Evolutionary conservation across 768 basidiomycete genomes (phyloP).

Genomic region (Leccinum fibrillosum): DNA sequence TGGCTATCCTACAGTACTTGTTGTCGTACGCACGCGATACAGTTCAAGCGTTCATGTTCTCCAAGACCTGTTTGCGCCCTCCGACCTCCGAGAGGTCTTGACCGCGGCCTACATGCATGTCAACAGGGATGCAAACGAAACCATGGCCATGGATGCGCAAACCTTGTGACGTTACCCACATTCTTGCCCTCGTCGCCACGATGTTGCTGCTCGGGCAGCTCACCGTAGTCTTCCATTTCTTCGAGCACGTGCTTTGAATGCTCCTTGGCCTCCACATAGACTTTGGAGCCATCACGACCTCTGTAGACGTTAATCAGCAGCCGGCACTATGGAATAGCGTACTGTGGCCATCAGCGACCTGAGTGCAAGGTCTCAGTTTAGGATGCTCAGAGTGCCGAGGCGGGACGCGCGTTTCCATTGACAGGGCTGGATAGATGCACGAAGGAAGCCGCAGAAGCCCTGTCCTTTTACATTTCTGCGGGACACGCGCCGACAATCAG

Average conservation of each 20-base stretch:
- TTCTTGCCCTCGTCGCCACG: conserved; percentile 9
- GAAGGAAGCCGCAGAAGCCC: not conserved
- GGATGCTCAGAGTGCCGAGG: not conserved
- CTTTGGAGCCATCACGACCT: conserved; percentile 4
- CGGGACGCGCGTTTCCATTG: conserved; percentile 16
- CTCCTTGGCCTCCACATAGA: conserved; percentile 21
- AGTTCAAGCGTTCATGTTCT: conserved; percentile 6
- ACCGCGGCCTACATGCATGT: conserved; percentile 12
- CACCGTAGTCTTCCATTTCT: conserved; percentile 15
- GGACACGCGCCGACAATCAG: conserved; percentile 4
- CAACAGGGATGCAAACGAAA: not conserved
- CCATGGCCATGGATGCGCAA: not conserved
- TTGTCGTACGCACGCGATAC: not conserved
- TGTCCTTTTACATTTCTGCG: conserved; percentile 7
- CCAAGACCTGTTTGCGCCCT: conserved; percentile 5
- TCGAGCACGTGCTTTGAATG: conserved; percentile 24
- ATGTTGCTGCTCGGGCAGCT: conserved; percentile 14
- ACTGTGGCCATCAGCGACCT: conserved; percentile 19
- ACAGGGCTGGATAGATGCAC: conserved; percentile 1
- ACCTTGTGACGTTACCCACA: conserved; percentile 22
- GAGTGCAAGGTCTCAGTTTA: not conserved
- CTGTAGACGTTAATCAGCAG: conserved; percentile 4
- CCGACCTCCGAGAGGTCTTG: conserved; percentile 22
- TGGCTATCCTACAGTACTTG: conserved; percentile 7
- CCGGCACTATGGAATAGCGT: not conserved